Conservation (phyloP, 2,329 filamentous ascomycete species). For the Metarhizium guizhouense region DNA sequence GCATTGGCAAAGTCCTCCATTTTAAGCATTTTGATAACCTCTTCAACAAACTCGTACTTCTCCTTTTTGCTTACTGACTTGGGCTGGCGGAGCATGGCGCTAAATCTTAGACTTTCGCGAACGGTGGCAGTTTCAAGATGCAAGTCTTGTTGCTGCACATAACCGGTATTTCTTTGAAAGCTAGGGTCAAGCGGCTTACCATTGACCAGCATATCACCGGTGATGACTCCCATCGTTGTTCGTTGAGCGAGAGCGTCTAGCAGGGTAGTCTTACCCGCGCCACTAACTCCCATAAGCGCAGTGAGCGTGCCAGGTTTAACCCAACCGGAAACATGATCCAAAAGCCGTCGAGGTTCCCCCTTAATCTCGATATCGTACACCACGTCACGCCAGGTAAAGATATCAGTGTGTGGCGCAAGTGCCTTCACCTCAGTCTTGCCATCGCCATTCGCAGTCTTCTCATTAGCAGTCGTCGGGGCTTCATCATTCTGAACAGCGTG, state of each 20-base stretch:
- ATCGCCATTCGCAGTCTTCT: conserved; percentile 8
- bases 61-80: conserved; percentile 42
- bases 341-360: conserved; percentile 56
- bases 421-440: conserved; percentile 15
- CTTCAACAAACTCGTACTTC: conserved; percentile 53
- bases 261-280: conserved; percentile 35
- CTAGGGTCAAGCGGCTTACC: conserved; percentile 44
- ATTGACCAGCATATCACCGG: conserved; percentile 58
- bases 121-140: conserved; percentile 48
- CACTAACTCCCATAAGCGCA: conserved; percentile 59
- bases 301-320: conserved; percentile 84
- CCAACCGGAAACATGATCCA: conserved; percentile 79
- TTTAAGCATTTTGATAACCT: conserved; percentile 56
- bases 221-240: conserved; percentile 52
- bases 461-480: conserved; percentile 14
- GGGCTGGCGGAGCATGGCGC: conserved; percentile 49
- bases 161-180: conserved; percentile 58
- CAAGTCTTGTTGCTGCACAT: conserved; percentile 58
- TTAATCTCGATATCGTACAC: conserved; percentile 68
- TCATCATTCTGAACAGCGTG: conserved; percentile 21
- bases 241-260: conserved; percentile 36
- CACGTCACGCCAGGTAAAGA: conserved; percentile 75
- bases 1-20: conserved; percentile 60
- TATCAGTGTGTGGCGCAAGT: conserved; percentile 37
- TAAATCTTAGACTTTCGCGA: conserved; percentile 44